Evolutionary conservation across 2,329 filamentous ascomycete species (phyloP).

Genomic region (Tolypocladium tundrense): DNA sequence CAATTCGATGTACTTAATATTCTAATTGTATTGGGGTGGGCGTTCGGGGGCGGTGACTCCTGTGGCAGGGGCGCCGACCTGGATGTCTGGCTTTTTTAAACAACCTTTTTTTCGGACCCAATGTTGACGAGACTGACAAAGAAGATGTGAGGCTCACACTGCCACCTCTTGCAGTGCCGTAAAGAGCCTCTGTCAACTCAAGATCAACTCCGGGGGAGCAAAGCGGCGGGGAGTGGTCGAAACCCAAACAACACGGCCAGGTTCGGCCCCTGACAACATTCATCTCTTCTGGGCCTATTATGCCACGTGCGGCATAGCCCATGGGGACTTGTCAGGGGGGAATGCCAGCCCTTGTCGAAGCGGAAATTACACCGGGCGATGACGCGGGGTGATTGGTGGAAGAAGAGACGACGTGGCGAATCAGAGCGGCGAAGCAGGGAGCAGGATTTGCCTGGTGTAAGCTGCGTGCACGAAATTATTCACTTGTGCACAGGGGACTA

Average conservation of each 20-base stretch:
- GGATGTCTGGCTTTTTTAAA: conserved; percentile 10
- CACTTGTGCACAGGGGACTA: not conserved
- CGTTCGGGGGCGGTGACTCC: conserved; percentile 9
- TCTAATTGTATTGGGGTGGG: conserved; percentile 30
- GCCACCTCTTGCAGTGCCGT: not conserved
- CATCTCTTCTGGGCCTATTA: not conserved
- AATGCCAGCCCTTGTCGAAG: not conserved
- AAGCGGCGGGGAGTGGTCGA: not conserved
- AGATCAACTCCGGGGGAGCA: not conserved
- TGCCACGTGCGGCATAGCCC: not conserved
- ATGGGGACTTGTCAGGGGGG: not conserved
- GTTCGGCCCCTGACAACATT: not conserved
- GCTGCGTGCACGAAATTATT: not conserved
- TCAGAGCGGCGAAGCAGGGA: not conserved
- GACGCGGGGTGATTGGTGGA: not conserved
- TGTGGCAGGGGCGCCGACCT: conserved; percentile 7
- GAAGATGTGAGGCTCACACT: not conserved
- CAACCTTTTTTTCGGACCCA: conserved; percentile 4
- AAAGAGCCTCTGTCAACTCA: not conserved
- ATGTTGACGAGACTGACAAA: not conserved
- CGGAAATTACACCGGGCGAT: conserved; percentile 3
- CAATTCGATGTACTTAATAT: conserved; percentile 31
- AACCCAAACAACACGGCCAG: not conserved
- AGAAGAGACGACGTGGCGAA: not conserved
- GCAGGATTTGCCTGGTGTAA: not conserved